Conservation (phyloP, 257 asterid species). For the Cordia subcordata region DNA sequence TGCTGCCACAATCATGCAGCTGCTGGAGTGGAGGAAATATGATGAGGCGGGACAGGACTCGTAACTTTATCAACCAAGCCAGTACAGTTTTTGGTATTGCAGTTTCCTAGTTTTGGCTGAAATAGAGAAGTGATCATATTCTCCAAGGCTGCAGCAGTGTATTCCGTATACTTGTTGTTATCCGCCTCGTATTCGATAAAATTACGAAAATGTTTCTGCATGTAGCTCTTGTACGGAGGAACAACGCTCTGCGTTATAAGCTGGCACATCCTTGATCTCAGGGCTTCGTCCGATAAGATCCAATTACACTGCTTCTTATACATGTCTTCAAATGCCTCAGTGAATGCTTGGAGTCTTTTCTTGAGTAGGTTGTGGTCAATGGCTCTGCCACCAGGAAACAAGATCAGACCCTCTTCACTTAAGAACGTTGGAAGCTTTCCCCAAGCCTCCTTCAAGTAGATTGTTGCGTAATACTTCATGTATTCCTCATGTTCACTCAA, state of each 20-base stretch:
- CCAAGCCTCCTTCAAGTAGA: conserved; percentile 73
- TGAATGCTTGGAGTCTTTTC: conserved; percentile 47
- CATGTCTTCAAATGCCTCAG: conserved; percentile 55
- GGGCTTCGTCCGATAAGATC: conserved; percentile 50
- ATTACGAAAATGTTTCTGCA: conserved; percentile 34
- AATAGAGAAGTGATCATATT: conserved; percentile 44
- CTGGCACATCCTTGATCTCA: conserved; percentile 44
- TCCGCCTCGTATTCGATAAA: conserved; percentile 33
- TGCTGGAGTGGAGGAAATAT: conserved; percentile 47
- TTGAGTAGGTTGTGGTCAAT: conserved; percentile 47
- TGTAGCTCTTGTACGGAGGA: conserved; percentile 48
- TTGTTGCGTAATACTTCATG: conserved; percentile 34
- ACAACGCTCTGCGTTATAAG: conserved; percentile 45
- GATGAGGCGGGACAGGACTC: conserved; percentile 26
- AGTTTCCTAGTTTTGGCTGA: conserved; percentile 41
- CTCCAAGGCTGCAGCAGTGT: conserved; percentile 45
- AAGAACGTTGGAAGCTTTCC: conserved; percentile 48
- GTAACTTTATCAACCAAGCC: conserved; percentile 30
- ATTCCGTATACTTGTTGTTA: conserved; percentile 15
- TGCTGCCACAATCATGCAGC: conserved; percentile 41
- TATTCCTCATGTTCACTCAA: conserved; percentile 43
- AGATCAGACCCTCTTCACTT: conserved; percentile 48
- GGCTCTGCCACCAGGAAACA: conserved; percentile 83
- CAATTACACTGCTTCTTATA: conserved; percentile 51
- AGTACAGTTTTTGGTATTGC: conserved; percentile 47